Conservation (phyloP, 352 stramenopile genomes). For the Phytophthora hibernalis region DNA sequence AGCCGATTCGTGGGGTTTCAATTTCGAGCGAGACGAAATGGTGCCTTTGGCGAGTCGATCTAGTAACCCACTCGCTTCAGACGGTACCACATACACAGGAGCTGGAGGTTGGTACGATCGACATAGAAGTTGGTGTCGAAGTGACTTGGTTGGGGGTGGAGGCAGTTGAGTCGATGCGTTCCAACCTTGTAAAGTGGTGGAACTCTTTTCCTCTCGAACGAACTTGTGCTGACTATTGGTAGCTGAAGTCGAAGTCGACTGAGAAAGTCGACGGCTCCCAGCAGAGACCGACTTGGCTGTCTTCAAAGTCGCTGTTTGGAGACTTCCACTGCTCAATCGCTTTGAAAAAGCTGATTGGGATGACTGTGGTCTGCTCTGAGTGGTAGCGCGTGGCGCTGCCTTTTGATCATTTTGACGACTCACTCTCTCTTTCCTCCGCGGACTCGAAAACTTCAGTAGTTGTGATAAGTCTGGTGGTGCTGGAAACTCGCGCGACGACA, state of each 20-base stretch:
- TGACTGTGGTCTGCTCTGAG: constrained; percentile 4
- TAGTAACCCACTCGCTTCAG: constrained; percentile 44
- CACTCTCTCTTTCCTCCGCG: constrained; percentile 31
- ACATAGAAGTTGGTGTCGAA: constrained; percentile 68
- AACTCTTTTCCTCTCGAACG: constrained; percentile 9
- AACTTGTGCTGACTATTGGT: constrained; percentile 7
- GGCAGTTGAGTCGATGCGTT: constrained; percentile 65
- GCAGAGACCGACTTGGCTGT: constrained; percentile 7
- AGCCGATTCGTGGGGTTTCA: constrained; percentile 10
- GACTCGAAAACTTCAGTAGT: constrained; percentile 58
- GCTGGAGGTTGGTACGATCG: constrained; percentile 60
- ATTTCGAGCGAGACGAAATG: constrained; percentile 63
- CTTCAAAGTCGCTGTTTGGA: neutral
- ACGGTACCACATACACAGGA: constrained; percentile 41
- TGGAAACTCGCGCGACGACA: constrained; percentile 41
- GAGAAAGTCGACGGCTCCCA: neutral
- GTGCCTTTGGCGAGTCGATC: constrained; percentile 61
- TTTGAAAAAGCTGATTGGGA: constrained; percentile 13
- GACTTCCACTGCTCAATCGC: neutral
- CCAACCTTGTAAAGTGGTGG: constrained; percentile 35
- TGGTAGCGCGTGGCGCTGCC: neutral
- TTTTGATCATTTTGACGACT: constrained; percentile 18
- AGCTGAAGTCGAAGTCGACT: constrained; percentile 6
- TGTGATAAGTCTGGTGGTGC: constrained; percentile 53
- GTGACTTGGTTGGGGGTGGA: constrained; percentile 33